These are phyloP conservation scores for Nothophaeocryptopus gaeumannii DNA, from an alignment of 2,329 filamentous ascomycete genomes.

Conservation along the genomic window DNA sequence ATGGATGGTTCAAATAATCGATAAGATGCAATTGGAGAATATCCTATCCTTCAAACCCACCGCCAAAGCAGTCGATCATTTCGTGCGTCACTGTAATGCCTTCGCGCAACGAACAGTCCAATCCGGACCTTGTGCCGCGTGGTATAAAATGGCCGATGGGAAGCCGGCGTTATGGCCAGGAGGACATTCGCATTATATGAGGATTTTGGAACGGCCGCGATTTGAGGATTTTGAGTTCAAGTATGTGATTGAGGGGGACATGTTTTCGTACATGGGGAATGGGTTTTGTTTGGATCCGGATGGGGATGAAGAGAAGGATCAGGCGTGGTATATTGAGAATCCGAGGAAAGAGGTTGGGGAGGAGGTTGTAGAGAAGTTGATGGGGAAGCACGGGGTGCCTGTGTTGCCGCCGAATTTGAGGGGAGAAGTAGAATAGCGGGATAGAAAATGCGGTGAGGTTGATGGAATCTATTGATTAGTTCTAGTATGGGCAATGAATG, in stretches of 20 bases:
- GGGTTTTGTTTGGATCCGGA: slow-evolving; percentile 15
- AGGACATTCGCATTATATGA: slow-evolving; percentile 14
- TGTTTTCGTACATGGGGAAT: slow-evolving; percentile 22
- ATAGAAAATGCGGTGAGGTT: too few species aligned
- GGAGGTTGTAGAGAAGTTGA: slow-evolving; percentile 16
- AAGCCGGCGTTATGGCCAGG: slow-evolving; percentile 20
- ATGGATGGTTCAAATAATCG: slow-evolving; percentile 21
- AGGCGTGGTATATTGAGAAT: slow-evolving; percentile 20
- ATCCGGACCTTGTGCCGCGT: slow-evolving; percentile 15
- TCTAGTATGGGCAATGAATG: too few species aligned
- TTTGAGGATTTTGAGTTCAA: slow-evolving; percentile 21
- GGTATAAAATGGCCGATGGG: slow-evolving; percentile 19
- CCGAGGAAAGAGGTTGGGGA: slow-evolving; percentile 3
- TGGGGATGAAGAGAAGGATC: slow-evolving; percentile 13
- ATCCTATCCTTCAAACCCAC: slow-evolving; percentile 16
- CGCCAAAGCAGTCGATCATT: slow-evolving; percentile 18
- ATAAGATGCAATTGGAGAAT: slow-evolving; percentile 21
- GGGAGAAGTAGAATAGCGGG: too few species aligned
- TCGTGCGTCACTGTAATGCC: slow-evolving; percentile 17
- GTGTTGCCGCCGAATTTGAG: too few species aligned
- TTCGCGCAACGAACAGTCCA: slow-evolving; percentile 14
- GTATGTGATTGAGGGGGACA: slow-evolving; percentile 22
- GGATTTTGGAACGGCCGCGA: slow-evolving; percentile 12
- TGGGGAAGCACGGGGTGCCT: slow-evolving; percentile 5
- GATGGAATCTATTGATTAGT: too few species aligned